Conservation (phyloP, 345 rosid species). For the Eucalyptus marginata region DNA sequence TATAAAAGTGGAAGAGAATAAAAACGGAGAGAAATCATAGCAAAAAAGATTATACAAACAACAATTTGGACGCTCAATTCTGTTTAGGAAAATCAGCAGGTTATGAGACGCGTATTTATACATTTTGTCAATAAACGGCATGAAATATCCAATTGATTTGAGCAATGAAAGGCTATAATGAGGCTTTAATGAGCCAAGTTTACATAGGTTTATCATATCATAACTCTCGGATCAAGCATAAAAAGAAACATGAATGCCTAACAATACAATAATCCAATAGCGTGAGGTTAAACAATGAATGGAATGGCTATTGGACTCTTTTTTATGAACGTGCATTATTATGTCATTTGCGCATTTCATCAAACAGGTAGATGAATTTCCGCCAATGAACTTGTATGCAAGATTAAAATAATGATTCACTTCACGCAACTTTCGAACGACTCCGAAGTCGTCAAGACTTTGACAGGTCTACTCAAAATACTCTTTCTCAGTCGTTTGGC, state of each 20-base stretch:
- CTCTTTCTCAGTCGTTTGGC: not conserved
- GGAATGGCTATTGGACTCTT: not conserved
- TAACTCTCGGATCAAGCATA: not conserved
- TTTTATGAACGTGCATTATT: not conserved
- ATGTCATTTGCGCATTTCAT: not conserved
- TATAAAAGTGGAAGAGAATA: not conserved
- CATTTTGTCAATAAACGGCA: rapidly evolving
- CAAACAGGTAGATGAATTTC: not conserved
- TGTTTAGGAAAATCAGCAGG: not conserved
- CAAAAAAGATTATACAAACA: not conserved
- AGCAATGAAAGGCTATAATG: not conserved
- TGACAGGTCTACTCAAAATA: not conserved
- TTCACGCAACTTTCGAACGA: not conserved
- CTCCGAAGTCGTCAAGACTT: not conserved
- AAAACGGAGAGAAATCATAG: not conserved
- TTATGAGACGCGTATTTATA: not conserved
- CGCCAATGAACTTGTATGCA: not conserved
- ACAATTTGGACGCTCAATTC: not conserved
- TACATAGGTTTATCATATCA: not conserved
- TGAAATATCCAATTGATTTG: not conserved
- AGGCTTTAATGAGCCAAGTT: not conserved
- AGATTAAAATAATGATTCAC: not conserved
- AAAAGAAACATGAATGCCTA: not conserved
- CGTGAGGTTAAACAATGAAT: not conserved
- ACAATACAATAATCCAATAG: not conserved